phyloP scores from a whole-genome alignment of 768 basidiomycete species.

The Mycena capillaripes region DNA sequence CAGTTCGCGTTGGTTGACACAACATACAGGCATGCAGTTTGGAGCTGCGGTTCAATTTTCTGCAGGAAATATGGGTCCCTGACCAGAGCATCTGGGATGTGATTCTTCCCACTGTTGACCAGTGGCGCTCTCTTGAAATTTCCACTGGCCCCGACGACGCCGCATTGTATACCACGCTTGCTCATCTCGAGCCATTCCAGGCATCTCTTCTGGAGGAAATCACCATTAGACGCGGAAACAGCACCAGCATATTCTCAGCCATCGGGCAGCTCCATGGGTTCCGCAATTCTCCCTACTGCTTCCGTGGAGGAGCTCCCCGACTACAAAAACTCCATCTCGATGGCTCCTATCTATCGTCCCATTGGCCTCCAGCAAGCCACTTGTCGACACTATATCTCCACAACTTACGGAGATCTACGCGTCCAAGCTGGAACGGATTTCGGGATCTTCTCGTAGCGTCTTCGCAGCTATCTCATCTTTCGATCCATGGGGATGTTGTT shows the following conservation, averaged over 20 bases:
- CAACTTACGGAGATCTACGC: slow-evolving; percentile 19
- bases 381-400: slow-evolving; percentile 22
- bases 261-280: neutral
- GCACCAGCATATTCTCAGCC: neutral
- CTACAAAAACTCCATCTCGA: slow-evolving; percentile 9
- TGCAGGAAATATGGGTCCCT: slow-evolving; percentile 21
- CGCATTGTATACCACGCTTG: slow-evolving; percentile 22
- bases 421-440: slow-evolving; percentile 21
- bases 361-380: slow-evolving; percentile 19
- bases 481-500: slow-evolving; percentile 26
- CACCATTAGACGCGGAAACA: neutral
- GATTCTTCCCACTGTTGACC: slow-evolving; percentile 23
- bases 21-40: slow-evolving; percentile 7
- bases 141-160: slow-evolving; percentile 4
- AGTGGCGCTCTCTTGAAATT: slow-evolving; percentile 24
- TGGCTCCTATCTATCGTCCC: slow-evolving; percentile 9
- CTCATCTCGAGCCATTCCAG: slow-evolving; percentile 22
- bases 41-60: slow-evolving; percentile 23
- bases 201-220: slow-evolving; percentile 25
- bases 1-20: neutral
- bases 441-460: slow-evolving; percentile 22
- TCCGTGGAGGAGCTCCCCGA: slow-evolving; percentile 19
- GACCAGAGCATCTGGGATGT: slow-evolving; percentile 28
- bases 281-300: slow-evolving; percentile 14
- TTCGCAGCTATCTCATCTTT: slow-evolving; percentile 9